phyloP scores from a whole-genome alignment of 129 eudicot genomes.

The Saussurea involucrata region DNA sequence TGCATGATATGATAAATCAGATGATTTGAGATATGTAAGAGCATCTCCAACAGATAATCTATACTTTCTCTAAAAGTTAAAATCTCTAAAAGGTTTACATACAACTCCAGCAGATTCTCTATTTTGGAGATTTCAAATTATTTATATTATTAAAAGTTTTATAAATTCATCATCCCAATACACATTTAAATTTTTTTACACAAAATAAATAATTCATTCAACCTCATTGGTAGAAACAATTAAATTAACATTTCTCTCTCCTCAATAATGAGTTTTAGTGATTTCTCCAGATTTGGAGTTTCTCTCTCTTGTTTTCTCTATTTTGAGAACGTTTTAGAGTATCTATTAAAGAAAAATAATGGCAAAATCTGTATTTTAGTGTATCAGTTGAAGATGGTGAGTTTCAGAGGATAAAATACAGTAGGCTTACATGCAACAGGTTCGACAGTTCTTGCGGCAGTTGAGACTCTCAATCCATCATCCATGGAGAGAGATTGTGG shows the following conservation, averaged over 20 bases:
- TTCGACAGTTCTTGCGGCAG: conserved; percentile 48
- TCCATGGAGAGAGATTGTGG: conserved; percentile 45
- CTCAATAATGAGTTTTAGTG: not conserved
- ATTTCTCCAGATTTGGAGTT: not conserved
- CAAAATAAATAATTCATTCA: not conserved
- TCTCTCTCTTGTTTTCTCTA: not conserved
- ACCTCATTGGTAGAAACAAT: not conserved
- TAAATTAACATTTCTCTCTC: not conserved
- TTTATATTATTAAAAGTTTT: not conserved
- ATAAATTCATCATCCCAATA: not conserved
- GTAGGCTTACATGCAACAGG: conserved; percentile 76
- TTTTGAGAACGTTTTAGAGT: not conserved
- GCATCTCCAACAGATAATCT: not conserved
- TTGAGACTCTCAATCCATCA: conserved; percentile 50
- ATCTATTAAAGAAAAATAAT: not conserved
- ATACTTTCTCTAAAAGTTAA: not conserved
- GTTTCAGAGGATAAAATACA: conserved; percentile 4
- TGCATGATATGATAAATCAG: conserved; percentile 5
- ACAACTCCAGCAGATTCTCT: not conserved
- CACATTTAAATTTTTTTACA: not conserved
- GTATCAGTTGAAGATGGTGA: not conserved
- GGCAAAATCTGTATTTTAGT: not conserved
- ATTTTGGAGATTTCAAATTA: not conserved
- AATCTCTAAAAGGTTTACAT: not conserved
- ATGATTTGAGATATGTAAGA: not conserved